These are phyloP conservation scores for Lycium barbarum DNA, from an alignment of 257 asterid genomes.

Conservation along the genomic window DNA sequence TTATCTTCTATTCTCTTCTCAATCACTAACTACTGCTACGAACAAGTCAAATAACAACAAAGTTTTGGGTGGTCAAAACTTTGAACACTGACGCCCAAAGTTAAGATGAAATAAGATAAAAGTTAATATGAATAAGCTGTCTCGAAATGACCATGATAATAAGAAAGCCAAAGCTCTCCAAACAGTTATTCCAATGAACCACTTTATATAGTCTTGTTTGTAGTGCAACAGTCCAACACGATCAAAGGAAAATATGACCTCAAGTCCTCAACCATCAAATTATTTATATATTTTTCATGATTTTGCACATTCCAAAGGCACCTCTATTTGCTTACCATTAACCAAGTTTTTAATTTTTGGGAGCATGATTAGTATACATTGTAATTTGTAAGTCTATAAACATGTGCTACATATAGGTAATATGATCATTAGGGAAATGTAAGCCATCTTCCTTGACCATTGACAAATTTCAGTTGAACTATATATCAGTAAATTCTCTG, in stretches of 20 bases:
- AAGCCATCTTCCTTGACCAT: constrained; percentile 4
- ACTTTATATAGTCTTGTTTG: background rate
- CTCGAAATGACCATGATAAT: background rate
- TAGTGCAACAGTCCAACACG: background rate
- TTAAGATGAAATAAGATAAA: background rate
- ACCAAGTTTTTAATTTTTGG: background rate
- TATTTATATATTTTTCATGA: background rate
- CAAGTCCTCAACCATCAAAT: background rate
- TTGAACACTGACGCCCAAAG: background rate
- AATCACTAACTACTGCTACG: too few relatives aligned
- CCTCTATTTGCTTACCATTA: background rate
- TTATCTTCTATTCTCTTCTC: too few relatives aligned
- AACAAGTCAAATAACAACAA: background rate
- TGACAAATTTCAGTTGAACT: background rate
- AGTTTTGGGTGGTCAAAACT: background rate
- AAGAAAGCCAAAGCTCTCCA: background rate
- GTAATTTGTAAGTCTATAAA: background rate
- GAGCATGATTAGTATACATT: background rate
- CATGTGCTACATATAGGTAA: background rate
- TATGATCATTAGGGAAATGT: background rate
- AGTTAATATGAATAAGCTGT: background rate
- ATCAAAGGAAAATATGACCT: constrained; percentile 8
- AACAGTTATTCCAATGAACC: background rate
- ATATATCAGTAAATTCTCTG: background rate
- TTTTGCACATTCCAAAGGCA: background rate